Percentiles rank a stretch among this genome's conserved stretches.
Evolutionary conservation across 2,329 filamentous ascomycete genomes (phyloP).

Genomic region (Pseudogymnoascus sp.): DNA sequence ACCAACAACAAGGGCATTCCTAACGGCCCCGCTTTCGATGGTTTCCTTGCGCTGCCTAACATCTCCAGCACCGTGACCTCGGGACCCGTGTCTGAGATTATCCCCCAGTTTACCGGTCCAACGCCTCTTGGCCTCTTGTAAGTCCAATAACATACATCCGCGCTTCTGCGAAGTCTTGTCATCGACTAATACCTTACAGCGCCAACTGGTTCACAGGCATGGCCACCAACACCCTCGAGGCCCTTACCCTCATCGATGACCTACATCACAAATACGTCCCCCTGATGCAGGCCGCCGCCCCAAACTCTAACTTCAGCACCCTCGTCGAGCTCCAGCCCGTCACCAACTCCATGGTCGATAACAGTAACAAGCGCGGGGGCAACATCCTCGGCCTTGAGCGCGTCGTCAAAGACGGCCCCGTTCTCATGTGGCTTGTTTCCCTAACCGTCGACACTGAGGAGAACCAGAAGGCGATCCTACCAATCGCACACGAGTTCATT

Average conservation of each 20-base stretch:
- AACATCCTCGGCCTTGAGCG: conserved; percentile 30
- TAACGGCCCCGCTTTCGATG: conserved; percentile 9
- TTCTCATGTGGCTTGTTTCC: conserved; percentile 16
- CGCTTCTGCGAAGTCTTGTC: conserved; percentile 10
- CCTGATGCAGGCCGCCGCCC: conserved; percentile 15
- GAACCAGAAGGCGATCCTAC: conserved; percentile 24
- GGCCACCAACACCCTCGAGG: conserved; percentile 16
- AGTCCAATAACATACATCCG: conserved; percentile 9
- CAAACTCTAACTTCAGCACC: conserved; percentile 20
- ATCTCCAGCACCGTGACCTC: conserved; percentile 15
- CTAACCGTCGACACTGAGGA: conserved; percentile 15
- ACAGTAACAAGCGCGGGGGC: conserved; percentile 23
- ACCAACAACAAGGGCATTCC: conserved; percentile 9
- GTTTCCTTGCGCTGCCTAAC: conserved; percentile 15
- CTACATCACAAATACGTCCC: conserved; percentile 13
- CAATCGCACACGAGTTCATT: conserved; percentile 18
- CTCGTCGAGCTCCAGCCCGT: conserved; percentile 28
- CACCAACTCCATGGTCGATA: conserved; percentile 24
- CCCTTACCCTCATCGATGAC: conserved; percentile 14
- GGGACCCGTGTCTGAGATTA: conserved; percentile 13
- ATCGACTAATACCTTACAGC: conserved; percentile 15
- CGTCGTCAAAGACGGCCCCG: conserved; percentile 27
- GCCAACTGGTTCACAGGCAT: conserved; percentile 31
- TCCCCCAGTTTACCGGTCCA: conserved; percentile 15
- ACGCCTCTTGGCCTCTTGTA: conserved; percentile 17